Conservation (phyloP, 1,139 yeast genomes). For the Saccharomycopsis crataegensis region DNA sequence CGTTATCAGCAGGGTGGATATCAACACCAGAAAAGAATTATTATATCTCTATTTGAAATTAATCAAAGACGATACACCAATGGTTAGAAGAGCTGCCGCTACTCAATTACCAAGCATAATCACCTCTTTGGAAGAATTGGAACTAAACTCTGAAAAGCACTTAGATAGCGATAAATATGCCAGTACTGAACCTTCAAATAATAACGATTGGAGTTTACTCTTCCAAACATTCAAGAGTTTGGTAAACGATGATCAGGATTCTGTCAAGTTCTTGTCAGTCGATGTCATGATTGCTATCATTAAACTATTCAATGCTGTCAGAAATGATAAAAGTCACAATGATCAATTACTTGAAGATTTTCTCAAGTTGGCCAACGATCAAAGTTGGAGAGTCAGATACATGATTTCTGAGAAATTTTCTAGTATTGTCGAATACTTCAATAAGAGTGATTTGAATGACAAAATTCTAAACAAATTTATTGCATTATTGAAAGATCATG, state of each 20-base stretch:
- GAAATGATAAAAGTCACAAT: constrained; percentile 50
- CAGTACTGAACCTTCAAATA: constrained; percentile 28
- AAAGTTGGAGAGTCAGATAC: constrained; percentile 97
- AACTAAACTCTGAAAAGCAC: constrained; percentile 12
- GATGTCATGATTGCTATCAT: constrained; percentile 75
- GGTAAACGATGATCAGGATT: constrained; percentile 85
- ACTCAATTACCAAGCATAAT: constrained; percentile 69
- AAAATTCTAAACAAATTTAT: constrained; percentile 66
- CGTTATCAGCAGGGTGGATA: constrained; percentile 55
- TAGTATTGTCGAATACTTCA: constrained; percentile 61
- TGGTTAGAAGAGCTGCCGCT: constrained; percentile 96
- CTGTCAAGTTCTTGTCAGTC: constrained; percentile 84
- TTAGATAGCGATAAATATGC: constrained; percentile 16
- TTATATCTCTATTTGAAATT: constrained; percentile 54
- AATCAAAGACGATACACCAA: constrained; percentile 89
- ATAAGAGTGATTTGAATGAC: constrained; percentile 43
- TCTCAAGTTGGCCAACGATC: constrained; percentile 70
- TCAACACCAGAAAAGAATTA: constrained; percentile 49
- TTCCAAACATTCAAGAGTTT: constrained; percentile 76
- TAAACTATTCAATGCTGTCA: constrained; percentile 47
- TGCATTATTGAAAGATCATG: constrained; percentile 79
- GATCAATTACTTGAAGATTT: constrained; percentile 55
- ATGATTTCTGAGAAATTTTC: constrained; percentile 93
- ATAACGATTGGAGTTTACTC: constrained; percentile 64
- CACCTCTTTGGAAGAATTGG: constrained; percentile 36